Conservation (phyloP, 164 flowering plant genomes). For the Nymphaea thermarum region DNA sequence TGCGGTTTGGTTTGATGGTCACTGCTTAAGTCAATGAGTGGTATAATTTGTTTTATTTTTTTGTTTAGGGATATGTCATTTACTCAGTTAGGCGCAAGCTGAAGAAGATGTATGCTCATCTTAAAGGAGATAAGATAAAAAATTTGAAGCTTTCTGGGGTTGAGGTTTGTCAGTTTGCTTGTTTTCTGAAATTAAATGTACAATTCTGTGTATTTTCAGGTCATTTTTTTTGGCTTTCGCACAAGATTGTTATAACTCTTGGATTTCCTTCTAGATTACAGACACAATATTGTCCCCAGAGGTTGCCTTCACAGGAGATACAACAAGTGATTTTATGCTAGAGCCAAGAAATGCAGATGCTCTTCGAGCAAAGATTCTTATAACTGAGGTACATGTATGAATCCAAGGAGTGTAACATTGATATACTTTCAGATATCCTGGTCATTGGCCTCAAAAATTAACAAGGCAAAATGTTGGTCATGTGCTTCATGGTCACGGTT, state of each 20-base stretch:
- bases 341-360: constrained; percentile 94
- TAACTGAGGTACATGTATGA: constrained; percentile 60
- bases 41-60: constrained; percentile 5
- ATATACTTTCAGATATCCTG: no score
- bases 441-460: no score
- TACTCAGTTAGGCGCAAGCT: constrained; percentile 80
- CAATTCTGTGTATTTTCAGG: not conserved
- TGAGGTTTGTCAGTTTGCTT: constrained; percentile 40
- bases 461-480: no score
- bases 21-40: not conserved
- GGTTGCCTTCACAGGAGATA: constrained; percentile 96
- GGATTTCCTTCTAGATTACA: constrained; percentile 50
- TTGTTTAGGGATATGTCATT: constrained; percentile 72
- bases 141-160: constrained; percentile 85
- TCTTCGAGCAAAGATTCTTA: constrained; percentile 83
- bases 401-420: not conserved
- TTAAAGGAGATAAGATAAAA: constrained; percentile 81
- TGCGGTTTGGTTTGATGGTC: not conserved
- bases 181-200: not conserved
- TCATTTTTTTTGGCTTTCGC: not conserved
- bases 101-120: constrained; percentile 73
- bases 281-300: constrained; percentile 82
- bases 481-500: no score
- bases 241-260: constrained; percentile 8
- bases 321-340: constrained; percentile 74